Base-by-base conservation (phyloP, 441 rosid species). In the Gossypium lobatum region DNA sequence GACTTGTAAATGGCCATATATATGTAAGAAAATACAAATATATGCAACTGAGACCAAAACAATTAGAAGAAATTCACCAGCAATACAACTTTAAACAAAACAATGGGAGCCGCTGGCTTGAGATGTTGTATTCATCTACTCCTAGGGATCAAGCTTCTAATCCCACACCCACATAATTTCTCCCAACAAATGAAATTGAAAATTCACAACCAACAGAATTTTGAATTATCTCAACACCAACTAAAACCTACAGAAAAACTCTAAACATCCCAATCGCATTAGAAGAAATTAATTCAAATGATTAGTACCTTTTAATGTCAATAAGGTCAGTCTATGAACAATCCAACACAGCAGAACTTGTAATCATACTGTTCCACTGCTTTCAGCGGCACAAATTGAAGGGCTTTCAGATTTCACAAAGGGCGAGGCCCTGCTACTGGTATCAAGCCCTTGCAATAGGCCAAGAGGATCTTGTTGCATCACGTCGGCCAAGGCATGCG, bases 381-480 rank as follows among this genome's bases (percentile, higher is more conserved):
- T 87, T 86, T 89, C 96, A 80, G 91, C 81, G 28, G 91, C 92
- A 42, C 93, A 86, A 75, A 87, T 80, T 5, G 87, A 83, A 68
- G 89, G 83, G 78, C 83, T 87, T 82, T 88, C 97, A 6, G 57
- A 53, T n/a, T 53, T 16, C 57, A 16, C 21, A n/a, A 53, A 16
- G 57, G 17, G 20, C 34, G 88, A 76, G 76, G 86, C 87, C 79
- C 89, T 84, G 75, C 83, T 85, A 68, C 86, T 74, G 79, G 89
- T 92, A 79, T 91, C 97, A 39, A 92, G 94, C 76, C 95, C 93
- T 82, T 89, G 94, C 81, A 92, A 76, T 73, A 85, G 88, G 71
- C 87, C 88, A 17, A 90, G 91, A 70, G 79, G 87, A 78, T 91
- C 94, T 75, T 88, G 89, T 72, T 82, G 92, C 86, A 82, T 80